Conservation (phyloP, 305 asterid genomes). For the Fraxinus velutina region DNA sequence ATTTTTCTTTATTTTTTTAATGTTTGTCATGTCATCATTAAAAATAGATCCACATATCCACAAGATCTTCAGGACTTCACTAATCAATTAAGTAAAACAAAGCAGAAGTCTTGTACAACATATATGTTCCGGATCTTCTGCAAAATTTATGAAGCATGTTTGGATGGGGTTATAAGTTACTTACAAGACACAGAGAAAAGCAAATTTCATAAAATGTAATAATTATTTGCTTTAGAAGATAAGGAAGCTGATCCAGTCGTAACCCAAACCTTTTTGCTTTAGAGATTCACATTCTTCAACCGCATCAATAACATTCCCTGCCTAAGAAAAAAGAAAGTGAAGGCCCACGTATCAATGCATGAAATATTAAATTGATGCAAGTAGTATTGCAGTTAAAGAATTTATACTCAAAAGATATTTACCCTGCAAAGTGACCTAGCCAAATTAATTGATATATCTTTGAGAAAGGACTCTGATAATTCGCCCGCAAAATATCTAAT, state of each 20-base stretch:
- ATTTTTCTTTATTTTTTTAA: neutral
- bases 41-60: neutral
- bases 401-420: slow-evolving; percentile 8
- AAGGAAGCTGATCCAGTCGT: slow-evolving; percentile 17
- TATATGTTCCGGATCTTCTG: neutral
- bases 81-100: neutral
- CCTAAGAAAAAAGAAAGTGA: slow-evolving; percentile 44
- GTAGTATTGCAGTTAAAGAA: slow-evolving; percentile 14
- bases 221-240: neutral
- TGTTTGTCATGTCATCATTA: neutral
- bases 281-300: slow-evolving; percentile 67
- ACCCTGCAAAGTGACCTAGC: slow-evolving; percentile 88
- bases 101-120: neutral
- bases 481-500: slow-evolving; percentile 41
- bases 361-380: neutral
- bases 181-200: neutral
- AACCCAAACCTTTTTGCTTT: slow-evolving; percentile 63
- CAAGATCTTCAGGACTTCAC: slow-evolving; percentile 3
- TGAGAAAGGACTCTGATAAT: slow-evolving; percentile 42
- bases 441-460: slow-evolving; percentile 67
- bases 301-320: slow-evolving; percentile 65
- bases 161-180: neutral
- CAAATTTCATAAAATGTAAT: neutral
- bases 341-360: slow-evolving; percentile 14
- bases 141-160: neutral